Conservation (phyloP, 208 protist species). For the Plasmodiophora brassicae region DNA sequence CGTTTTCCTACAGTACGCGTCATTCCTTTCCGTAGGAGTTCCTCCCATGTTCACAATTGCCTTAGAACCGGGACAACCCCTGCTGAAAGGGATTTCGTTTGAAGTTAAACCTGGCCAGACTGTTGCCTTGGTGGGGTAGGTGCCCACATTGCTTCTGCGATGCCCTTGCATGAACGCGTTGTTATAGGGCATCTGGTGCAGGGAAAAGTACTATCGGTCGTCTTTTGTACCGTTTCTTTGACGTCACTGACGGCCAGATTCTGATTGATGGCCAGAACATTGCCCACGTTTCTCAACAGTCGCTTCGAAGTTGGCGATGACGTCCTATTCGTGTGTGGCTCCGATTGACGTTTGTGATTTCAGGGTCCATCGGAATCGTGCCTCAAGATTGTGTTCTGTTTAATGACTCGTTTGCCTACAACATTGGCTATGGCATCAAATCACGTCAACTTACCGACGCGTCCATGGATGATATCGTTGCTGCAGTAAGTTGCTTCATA, state of each 20-base stretch:
- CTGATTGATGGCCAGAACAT: conserved; percentile 39
- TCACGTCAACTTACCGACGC: not conserved
- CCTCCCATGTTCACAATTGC: not conserved
- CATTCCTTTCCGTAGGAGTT: too few relatives aligned
- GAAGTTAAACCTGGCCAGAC: conserved; percentile 7
- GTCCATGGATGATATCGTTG: not conserved
- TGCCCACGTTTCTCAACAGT: conserved; percentile 27
- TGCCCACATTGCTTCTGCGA: not conserved
- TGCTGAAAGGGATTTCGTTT: conserved; percentile 1
- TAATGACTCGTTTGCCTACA: conserved; percentile 54
- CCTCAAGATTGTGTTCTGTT: conserved; percentile 60
- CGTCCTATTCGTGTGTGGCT: not conserved
- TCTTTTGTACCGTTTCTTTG: conserved; percentile 37
- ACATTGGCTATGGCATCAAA: conserved; percentile 54
- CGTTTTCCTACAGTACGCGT: not conserved
- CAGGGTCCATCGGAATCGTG: conserved; percentile 49
- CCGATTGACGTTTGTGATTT: not conserved
- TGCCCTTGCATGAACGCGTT: not conserved
- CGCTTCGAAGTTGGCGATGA: not conserved
- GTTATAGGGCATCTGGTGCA: conserved; percentile 7
- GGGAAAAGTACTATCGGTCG: conserved; percentile 41
- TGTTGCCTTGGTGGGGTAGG: not conserved
- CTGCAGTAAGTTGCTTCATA: not conserved
- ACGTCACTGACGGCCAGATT: conserved; percentile 8
- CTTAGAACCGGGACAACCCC: not conserved